Percentiles rank a stretch among this genome's conserved stretches.
Conservation (phyloP, 2,329 filamentous ascomycete genomes). For the Neodidymelliopsis sp. region DNA sequence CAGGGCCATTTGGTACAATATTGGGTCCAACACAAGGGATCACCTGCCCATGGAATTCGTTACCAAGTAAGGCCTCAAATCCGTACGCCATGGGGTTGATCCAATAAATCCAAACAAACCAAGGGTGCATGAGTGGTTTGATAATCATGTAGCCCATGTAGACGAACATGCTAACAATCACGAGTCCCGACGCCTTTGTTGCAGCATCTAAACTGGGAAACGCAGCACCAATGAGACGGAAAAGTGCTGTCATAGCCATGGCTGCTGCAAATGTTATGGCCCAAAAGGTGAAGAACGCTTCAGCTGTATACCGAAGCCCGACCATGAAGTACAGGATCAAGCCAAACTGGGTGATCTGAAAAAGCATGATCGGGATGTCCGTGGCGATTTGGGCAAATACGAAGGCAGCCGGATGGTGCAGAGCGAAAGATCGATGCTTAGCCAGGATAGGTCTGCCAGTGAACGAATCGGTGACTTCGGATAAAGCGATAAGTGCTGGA, state of each 20-base stretch:
- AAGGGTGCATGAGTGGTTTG: conserved; percentile 70
- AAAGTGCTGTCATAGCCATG: conserved; percentile 75
- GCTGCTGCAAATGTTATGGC: conserved; percentile 64
- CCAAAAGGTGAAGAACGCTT: conserved; percentile 82
- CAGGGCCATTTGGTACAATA: conserved; percentile 57
- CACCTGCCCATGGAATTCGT: conserved; percentile 72
- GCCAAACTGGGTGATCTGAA: conserved; percentile 66
- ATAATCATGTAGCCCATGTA: conserved; percentile 65
- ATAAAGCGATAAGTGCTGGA: conserved; percentile 67
- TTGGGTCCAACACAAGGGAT: conserved; percentile 62
- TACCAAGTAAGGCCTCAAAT: conserved; percentile 79
- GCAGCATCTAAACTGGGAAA: conserved; percentile 66
- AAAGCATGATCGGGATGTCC: conserved; percentile 62
- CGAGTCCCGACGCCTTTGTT: conserved; percentile 59
- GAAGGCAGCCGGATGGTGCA: conserved; percentile 84
- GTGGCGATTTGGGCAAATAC: conserved; percentile 71
- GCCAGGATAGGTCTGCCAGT: conserved; percentile 78
- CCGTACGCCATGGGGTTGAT: conserved; percentile 78
- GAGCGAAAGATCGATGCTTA: conserved; percentile 81
- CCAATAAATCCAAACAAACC: conserved; percentile 84
- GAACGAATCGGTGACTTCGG: conserved; percentile 68
- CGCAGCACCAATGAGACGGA: conserved; percentile 75
- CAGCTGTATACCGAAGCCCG: conserved; percentile 72
- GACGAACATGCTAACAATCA: conserved; percentile 63
- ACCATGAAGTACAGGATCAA: conserved; percentile 82